phyloP scores from a whole-genome alignment of 1,139 yeast species.

The Dujonia santamariae region DNA sequence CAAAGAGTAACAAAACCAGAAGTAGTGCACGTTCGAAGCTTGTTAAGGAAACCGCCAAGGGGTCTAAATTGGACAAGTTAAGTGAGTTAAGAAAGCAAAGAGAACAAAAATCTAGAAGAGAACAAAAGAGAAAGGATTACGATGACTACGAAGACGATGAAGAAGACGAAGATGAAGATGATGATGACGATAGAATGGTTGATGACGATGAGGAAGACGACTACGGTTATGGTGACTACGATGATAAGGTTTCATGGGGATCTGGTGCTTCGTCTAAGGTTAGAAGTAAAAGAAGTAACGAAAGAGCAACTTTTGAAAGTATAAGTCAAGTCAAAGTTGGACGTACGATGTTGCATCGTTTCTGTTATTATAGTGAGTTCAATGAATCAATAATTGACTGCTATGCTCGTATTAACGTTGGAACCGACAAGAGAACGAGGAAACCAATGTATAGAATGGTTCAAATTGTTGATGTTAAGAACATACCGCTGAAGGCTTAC shows the following conservation, averaged over 20 bases:
- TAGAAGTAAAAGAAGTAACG: conserved; percentile 25
- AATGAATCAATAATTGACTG: conserved; percentile 67
- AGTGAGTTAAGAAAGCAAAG: conserved; percentile 85
- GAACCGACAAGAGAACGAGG: conserved; percentile 60
- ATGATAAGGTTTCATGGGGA: conserved; percentile 46
- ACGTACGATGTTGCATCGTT: conserved; percentile 69
- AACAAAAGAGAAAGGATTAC: conserved; percentile 23
- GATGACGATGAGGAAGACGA: conserved; percentile 39
- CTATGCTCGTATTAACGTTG: conserved; percentile 80
- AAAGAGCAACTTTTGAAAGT: conserved; percentile 49
- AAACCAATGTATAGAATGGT: conserved; percentile 80
- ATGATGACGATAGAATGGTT: conserved; percentile 37
- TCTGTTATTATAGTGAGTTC: conserved; percentile 80
- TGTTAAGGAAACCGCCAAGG: conserved; percentile 21
- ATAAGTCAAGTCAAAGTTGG: conserved; percentile 74
- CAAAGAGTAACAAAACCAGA: conserved; percentile 22
- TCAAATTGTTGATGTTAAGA: conserved; percentile 63
- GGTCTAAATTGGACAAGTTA: conserved; percentile 51
- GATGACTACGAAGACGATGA: conserved; percentile 29
- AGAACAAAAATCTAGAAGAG: conserved; percentile 54
- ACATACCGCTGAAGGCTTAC: conserved; percentile 54
- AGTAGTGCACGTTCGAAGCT: conserved; percentile 27
- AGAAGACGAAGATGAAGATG: conserved; percentile 43
- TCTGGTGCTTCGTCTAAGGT: conserved; percentile 26
- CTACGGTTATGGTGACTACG: conserved; percentile 37